A percentile compares a stretch with the other conserved stretches of the same genome.
Conservation (phyloP, 169 alveolate genomes). For the Neospora caninum region DNA sequence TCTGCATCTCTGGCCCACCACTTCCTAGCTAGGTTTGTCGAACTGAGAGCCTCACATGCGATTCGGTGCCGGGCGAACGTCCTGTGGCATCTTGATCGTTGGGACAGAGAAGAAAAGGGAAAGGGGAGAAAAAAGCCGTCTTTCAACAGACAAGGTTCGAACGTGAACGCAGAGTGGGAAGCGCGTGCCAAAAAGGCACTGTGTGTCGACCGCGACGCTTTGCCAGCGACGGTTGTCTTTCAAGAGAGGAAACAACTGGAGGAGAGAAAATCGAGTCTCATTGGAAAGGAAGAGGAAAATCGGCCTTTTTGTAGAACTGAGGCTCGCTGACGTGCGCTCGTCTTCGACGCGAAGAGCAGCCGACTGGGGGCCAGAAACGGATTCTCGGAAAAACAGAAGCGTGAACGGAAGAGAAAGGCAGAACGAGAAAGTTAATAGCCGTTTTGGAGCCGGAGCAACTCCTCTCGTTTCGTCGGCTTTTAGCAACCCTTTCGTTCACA, state of each 20-base stretch:
- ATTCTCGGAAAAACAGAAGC: too few species aligned
- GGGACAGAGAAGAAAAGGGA: neutral
- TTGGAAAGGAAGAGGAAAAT: neutral
- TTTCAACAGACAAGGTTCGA: neutral
- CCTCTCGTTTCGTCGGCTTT: neutral
- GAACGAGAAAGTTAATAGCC: neutral
- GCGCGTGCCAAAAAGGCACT: neutral
- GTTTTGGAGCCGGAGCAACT: neutral
- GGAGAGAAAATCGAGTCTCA: neutral
- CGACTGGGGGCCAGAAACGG: neutral
- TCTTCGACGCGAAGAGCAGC: neutral
- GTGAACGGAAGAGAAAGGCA: neutral
- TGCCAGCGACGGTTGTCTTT: neutral
- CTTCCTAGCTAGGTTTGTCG: too few species aligned
- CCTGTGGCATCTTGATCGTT: constrained; percentile 33
- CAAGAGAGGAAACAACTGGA: neutral
- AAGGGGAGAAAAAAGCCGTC: neutral
- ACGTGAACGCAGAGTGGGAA: neutral
- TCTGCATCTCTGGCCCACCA: too few species aligned
- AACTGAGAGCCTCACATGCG: constrained; percentile 6
- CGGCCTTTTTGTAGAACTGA: neutral
- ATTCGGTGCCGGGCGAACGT: constrained; percentile 42
- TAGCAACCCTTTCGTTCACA: neutral
- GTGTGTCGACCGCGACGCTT: neutral
- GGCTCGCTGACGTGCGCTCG: neutral